These are phyloP conservation scores for Forsythia viridissima DNA, from an alignment of 257 asterid species.

Conservation along the genomic window DNA sequence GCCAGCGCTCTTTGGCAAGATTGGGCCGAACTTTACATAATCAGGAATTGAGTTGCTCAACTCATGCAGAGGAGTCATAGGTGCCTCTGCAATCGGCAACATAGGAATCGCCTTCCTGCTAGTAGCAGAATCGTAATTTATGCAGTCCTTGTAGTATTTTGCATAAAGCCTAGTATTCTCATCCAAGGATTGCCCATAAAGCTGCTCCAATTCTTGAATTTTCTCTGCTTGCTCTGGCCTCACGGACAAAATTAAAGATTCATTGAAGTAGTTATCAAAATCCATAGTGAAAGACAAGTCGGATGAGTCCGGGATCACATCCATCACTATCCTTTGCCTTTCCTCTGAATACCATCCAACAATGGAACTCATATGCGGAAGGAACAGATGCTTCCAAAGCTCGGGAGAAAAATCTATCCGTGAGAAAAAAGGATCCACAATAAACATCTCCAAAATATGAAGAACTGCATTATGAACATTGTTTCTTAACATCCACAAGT, in stretches of 20 bases:
- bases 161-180: constrained; percentile 74
- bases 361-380: constrained; percentile 73
- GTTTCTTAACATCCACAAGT: constrained; percentile 56
- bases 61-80: constrained; percentile 75
- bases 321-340: constrained; percentile 71
- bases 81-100: constrained; percentile 86
- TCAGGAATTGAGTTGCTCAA: constrained; percentile 62
- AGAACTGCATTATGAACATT: constrained; percentile 44
- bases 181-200: constrained; percentile 71
- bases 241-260: constrained; percentile 60
- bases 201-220: constrained; percentile 59
- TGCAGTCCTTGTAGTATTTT: constrained; percentile 67
- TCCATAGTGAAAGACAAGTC: constrained; percentile 70
- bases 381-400: constrained; percentile 70
- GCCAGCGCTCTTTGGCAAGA: constrained; percentile 77
- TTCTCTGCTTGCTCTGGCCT: constrained; percentile 85
- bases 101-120: constrained; percentile 62
- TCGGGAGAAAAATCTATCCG: constrained; percentile 82
- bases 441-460: constrained; percentile 69
- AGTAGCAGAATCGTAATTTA: constrained; percentile 56
- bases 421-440: constrained; percentile 71
- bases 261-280: constrained; percentile 58
- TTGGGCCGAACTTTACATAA: constrained; percentile 79
- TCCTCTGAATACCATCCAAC: constrained; percentile 79
- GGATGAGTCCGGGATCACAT: constrained; percentile 60